phyloP scores from a whole-genome alignment of 2,329 filamentous ascomycete species.

The Magnaporthiopsis poae region DNA sequence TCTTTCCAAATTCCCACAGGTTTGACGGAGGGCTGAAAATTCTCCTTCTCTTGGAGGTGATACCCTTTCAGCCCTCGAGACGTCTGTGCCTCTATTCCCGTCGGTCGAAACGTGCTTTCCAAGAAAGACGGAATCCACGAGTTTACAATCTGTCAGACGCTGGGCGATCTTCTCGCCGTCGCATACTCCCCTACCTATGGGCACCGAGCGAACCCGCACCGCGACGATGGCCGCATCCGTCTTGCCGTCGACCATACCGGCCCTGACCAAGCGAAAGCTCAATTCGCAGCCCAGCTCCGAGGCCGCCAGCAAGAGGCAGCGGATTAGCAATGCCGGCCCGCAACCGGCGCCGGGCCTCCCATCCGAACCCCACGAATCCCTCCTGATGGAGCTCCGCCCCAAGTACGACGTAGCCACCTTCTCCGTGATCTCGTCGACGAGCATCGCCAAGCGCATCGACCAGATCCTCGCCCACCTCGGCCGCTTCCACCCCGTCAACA shows the following conservation, averaged over 20 bases:
- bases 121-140: not conserved
- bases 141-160: not conserved
- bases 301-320: constrained; percentile 7
- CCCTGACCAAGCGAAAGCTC: constrained; percentile 10
- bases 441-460: constrained; percentile 46
- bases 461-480: constrained; percentile 36
- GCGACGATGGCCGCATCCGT: constrained; percentile 5
- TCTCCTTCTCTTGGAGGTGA: not conserved
- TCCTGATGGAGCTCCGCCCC: constrained; percentile 33
- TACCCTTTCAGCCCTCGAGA: not conserved
- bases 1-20: not conserved
- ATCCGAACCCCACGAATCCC: constrained; percentile 28
- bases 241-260: constrained; percentile 4
- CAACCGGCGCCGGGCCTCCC: constrained; percentile 18
- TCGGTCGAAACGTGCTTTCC: not conserved
- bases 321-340: constrained; percentile 10
- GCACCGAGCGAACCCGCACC: not conserved
- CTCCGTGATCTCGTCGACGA: constrained; percentile 50
- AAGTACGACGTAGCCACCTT: constrained; percentile 41
- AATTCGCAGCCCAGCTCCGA: constrained; percentile 3
- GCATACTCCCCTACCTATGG: not conserved
- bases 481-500: constrained; percentile 18
- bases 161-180: not conserved
- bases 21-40: not conserved
- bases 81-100: not conserved